Conservation (phyloP, 208 protist genomes). For the Leishmania amazonensis region DNA sequence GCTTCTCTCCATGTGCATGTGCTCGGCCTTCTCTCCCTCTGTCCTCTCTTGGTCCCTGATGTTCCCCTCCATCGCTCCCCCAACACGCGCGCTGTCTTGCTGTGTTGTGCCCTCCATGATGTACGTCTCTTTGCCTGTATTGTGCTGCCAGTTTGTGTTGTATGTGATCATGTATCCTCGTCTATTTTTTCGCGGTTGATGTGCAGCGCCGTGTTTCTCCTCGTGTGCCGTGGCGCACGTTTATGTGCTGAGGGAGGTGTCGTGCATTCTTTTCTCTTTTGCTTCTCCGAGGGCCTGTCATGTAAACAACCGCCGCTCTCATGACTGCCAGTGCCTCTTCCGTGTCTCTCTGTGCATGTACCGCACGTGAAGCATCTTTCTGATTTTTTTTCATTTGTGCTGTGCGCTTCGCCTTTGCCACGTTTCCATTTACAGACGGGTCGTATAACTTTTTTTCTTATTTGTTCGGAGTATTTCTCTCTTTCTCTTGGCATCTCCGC, state of each 20-base stretch:
- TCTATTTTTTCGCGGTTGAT: not conserved
- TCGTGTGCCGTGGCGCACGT: not conserved
- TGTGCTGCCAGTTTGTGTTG: not conserved
- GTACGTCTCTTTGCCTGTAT: not conserved
- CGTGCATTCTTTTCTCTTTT: not conserved
- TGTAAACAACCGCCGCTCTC: not conserved
- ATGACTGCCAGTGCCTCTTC: not conserved
- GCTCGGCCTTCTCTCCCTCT: not conserved
- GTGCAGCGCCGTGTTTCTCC: not conserved
- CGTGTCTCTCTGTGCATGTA: not conserved
- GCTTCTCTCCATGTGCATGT: slow-evolving; percentile 5
- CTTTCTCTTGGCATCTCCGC: no score
- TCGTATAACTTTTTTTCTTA: no score
- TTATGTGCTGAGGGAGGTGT: not conserved
- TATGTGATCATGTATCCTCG: not conserved
- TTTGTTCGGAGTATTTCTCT: no score
- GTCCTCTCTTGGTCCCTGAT: not conserved
- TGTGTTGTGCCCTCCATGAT: not conserved
- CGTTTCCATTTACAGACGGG: not conserved
- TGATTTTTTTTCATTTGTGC: not conserved
- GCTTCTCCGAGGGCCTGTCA: not conserved
- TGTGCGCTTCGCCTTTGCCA: not conserved
- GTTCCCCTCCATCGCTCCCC: not conserved
- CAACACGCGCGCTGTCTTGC: not conserved
- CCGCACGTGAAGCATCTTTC: no score